These are phyloP conservation scores for Mycena olivaceomarginata DNA, from an alignment of 768 basidiomycete genomes.

Conservation along the genomic window DNA sequence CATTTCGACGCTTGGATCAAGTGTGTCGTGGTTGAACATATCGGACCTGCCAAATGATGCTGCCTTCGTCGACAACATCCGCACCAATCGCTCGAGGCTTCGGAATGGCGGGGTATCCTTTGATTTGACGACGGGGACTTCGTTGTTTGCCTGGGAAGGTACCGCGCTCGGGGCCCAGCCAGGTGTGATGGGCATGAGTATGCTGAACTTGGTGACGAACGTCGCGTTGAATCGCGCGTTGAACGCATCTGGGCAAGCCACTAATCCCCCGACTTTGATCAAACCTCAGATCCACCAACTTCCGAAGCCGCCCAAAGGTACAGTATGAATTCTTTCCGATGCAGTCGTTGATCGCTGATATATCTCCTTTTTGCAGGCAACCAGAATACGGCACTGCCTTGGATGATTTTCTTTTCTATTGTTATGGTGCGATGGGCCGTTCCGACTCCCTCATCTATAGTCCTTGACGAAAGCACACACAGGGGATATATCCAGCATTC, in stretches of 20 bases:
- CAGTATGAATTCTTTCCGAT: slow-evolving; percentile 2
- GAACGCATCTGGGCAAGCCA: slow-evolving; percentile 65
- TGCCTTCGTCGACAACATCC: slow-evolving; percentile 73
- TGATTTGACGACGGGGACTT: slow-evolving; percentile 65
- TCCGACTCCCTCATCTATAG: not conserved
- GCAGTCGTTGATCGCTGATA: slow-evolving; percentile 4
- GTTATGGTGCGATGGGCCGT: slow-evolving; percentile 71
- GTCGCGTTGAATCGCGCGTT: slow-evolving; percentile 78
- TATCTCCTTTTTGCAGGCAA: slow-evolving; percentile 1
- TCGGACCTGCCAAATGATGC: slow-evolving; percentile 69
- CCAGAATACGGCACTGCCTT: slow-evolving; percentile 67
- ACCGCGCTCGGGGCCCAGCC: slow-evolving; percentile 63
- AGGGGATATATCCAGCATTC: slow-evolving; percentile 87
- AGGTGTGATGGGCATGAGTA: slow-evolving; percentile 71
- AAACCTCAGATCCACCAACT: slow-evolving; percentile 51
- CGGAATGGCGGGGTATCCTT: slow-evolving; percentile 82
- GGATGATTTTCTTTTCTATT: slow-evolving; percentile 85
- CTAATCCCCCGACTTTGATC: slow-evolving; percentile 68
- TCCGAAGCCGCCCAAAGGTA: slow-evolving; percentile 9
- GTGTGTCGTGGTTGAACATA: slow-evolving; percentile 23
- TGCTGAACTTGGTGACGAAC: slow-evolving; percentile 83
- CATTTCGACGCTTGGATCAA: slow-evolving; percentile 65
- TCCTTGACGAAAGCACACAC: slow-evolving; percentile 4
- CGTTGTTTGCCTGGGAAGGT: slow-evolving; percentile 81
- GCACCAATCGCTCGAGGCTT: slow-evolving; percentile 70